Conservation (phyloP, 2,329 filamentous ascomycete species). For the Aureobasidium vineae region DNA sequence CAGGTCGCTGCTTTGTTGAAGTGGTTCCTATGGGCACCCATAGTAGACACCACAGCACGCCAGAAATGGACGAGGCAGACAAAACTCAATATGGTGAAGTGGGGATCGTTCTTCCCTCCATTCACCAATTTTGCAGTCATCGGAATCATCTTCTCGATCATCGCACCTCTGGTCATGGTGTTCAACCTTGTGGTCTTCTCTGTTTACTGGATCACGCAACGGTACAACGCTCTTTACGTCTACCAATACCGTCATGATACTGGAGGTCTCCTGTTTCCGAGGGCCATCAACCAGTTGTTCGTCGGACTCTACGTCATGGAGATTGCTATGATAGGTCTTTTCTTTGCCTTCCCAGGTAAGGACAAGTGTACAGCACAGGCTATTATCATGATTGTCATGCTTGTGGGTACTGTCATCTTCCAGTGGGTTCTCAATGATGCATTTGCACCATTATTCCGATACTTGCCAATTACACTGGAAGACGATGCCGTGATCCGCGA, state of each 20-base stretch:
- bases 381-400: constrained; percentile 75
- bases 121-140: constrained; percentile 98
- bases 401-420: constrained; percentile 69
- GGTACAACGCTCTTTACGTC: constrained; percentile 97
- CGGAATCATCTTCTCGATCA: constrained; percentile 77
- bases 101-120: constrained; percentile 92
- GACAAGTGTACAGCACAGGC: constrained; percentile 71
- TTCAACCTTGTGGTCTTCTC: constrained; percentile 93
- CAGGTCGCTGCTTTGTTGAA: constrained; percentile 75
- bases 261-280: constrained; percentile 85
- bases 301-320: constrained; percentile 95
- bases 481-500: constrained; percentile 93
- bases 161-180: constrained; percentile 84
- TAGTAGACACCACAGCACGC: constrained; percentile 76
- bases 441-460: constrained; percentile 81
- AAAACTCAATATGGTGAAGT: constrained; percentile 70
- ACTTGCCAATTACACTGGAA: constrained; percentile 91
- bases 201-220: constrained; percentile 88
- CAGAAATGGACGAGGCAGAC: constrained; percentile 87
- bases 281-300: constrained; percentile 96
- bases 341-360: constrained; percentile 66
- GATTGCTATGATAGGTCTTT: constrained; percentile 81
- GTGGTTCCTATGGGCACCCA: constrained; percentile 65
- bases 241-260: constrained; percentile 87
- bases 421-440: constrained; percentile 78